Conservation (phyloP, 371 early-diverging fungal species). For the Circinella umbellata region DNA sequence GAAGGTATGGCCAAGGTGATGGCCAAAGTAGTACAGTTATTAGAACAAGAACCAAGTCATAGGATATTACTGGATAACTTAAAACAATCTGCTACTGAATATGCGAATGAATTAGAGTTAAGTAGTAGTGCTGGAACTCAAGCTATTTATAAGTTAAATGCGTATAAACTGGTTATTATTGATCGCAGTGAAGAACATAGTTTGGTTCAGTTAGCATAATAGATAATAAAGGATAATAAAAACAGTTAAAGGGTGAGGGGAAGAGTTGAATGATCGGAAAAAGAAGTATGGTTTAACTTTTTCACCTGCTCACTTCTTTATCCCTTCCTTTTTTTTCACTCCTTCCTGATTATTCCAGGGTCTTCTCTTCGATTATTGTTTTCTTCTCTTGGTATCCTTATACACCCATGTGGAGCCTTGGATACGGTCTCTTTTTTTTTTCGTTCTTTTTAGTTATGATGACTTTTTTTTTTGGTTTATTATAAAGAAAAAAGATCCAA, state of each 20-base stretch:
- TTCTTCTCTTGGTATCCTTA: background rate
- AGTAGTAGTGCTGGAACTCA: background rate
- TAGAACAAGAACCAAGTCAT: background rate
- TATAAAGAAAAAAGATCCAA: background rate
- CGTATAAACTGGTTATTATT: constrained; percentile 2
- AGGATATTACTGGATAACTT: background rate
- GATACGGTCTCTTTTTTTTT: too few species aligned
- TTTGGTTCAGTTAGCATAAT: constrained; percentile 1
- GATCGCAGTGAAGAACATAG: background rate
- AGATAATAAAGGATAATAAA: too few species aligned
- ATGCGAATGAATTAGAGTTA: background rate
- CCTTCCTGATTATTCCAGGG: too few species aligned
- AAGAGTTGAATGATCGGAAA: background rate
- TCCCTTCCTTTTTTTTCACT: background rate
- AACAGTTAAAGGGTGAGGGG: background rate
- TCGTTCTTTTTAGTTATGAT: too few species aligned
- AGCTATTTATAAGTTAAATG: constrained; percentile 1
- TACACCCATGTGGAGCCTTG: too few species aligned
- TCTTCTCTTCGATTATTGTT: too few species aligned
- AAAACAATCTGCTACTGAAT: background rate
- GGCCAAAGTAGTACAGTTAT: background rate
- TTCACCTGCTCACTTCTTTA: background rate
- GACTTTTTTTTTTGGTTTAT: too few species aligned
- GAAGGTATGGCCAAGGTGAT: background rate
- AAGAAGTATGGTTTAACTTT: too few species aligned